A percentile compares a stretch with the other conserved stretches of the same genome.
phyloP scores from a whole-genome alignment of 2,329 filamentous ascomycete species.

The Geosmithia morbida region DNA sequence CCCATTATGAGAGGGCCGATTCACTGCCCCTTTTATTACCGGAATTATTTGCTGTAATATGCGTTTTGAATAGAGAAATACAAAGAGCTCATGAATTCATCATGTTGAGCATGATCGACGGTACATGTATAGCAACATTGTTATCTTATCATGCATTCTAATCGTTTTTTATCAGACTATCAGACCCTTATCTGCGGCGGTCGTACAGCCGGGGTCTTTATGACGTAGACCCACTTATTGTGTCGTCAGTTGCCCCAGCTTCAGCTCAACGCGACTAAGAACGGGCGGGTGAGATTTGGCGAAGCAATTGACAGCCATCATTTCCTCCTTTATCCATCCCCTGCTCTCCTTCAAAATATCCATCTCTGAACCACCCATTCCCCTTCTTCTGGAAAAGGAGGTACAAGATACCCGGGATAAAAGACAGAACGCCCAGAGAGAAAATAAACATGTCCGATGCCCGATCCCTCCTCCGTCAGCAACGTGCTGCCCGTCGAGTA shows the following conservation, averaged over 20 bases:
- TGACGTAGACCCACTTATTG: neutral
- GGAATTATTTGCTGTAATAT: no score
- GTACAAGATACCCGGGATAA: no score
- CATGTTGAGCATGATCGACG: neutral
- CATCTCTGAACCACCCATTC: neutral
- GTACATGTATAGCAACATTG: neutral
- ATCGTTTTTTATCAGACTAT: neutral
- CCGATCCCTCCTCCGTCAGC: constrained; percentile 63
- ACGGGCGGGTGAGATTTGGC: neutral
- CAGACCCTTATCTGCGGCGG: no score
- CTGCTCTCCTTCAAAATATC: neutral
- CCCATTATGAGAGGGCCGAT: no score
- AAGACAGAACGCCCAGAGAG: neutral
- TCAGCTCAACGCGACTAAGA: neutral
- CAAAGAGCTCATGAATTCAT: no score
- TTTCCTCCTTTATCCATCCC: neutral
- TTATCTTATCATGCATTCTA: neutral
- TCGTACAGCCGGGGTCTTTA: neutral
- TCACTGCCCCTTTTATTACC: no score
- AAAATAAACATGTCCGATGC: constrained; percentile 54
- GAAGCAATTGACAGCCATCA: neutral
- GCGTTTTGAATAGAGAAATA: no score
- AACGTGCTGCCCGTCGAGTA: constrained; percentile 60
- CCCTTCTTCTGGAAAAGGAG: neutral
- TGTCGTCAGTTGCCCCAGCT: neutral